phyloP scores from a whole-genome alignment of 176 grass and related monocot genomes.

The Oryza rufipogon region DNA sequence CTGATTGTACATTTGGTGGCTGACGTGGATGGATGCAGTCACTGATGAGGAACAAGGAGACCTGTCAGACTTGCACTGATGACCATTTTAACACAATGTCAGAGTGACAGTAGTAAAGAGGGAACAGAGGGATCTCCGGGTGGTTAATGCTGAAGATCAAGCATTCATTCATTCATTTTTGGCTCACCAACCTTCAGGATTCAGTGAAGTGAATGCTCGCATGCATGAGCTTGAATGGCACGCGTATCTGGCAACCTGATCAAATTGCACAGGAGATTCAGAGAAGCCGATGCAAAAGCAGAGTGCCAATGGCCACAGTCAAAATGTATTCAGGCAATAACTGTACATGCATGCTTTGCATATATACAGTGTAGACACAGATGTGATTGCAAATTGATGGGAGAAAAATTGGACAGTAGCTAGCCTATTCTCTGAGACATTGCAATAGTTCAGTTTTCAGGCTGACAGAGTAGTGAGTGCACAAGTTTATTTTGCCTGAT shows the following conservation, averaged over 20 bases:
- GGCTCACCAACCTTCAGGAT: slow-evolving; percentile 3
- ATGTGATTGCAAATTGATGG: neutral
- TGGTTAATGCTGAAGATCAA: neutral
- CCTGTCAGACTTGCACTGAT: neutral
- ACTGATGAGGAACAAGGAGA: neutral
- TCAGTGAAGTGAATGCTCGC: neutral
- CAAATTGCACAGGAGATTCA: neutral
- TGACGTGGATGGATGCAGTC: neutral
- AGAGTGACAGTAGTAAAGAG: neutral
- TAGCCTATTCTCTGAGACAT: neutral
- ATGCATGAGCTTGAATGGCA: slow-evolving; percentile 1
- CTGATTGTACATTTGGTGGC: neutral
- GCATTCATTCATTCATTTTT: slow-evolving; percentile 25
- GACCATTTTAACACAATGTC: neutral
- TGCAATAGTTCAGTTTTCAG: neutral
- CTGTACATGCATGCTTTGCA: neutral
- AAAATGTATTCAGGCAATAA: neutral
- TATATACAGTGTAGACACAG: neutral
- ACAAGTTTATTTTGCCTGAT: neutral
- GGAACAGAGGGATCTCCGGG: neutral
- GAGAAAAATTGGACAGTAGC: neutral
- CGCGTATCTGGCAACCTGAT: slow-evolving; percentile 1
- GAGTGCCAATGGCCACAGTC: neutral
- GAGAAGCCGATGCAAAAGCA: neutral
- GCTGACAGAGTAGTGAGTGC: neutral